Conservation (phyloP, 345 rosid species). For the Rhodamnia argentea region DNA sequence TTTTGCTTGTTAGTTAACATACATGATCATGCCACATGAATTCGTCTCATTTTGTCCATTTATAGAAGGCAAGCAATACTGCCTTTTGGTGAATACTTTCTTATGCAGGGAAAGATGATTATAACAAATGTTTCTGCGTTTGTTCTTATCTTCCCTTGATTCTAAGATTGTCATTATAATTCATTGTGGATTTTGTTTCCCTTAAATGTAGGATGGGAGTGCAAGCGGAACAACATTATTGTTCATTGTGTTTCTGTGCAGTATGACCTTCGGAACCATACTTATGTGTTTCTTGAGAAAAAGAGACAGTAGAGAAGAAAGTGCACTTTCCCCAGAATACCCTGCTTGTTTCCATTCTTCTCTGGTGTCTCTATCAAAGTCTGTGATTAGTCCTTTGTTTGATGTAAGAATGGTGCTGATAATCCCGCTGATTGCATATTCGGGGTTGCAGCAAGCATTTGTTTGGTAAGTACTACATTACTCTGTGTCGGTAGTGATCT, state of each 20-base stretch:
- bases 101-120: neutral
- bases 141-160: neutral
- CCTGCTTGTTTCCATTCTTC: conserved; percentile 40
- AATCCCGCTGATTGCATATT: conserved; percentile 79
- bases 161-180: neutral
- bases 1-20: neutral
- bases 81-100: neutral
- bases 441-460: conserved; percentile 94
- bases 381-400: conserved; percentile 57
- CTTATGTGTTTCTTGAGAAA: conserved; percentile 73
- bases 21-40: neutral
- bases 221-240: conserved; percentile 59
- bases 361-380: conserved; percentile 36
- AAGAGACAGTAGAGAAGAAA: conserved; percentile 44
- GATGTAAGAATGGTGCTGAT: conserved; percentile 66
- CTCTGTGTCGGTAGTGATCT: neutral
- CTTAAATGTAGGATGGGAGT: conserved; percentile 55
- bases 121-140: neutral
- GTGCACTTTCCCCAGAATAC: conserved; percentile 27
- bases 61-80: neutral
- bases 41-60: neutral
- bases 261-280: conserved; percentile 64
- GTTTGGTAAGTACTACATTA: conserved; percentile 46
- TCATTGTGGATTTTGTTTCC: neutral
- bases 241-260: conserved; percentile 63